Evolutionary conservation across 176 grass and related monocot genomes (phyloP).

Genomic region (Lolium perenne): DNA sequence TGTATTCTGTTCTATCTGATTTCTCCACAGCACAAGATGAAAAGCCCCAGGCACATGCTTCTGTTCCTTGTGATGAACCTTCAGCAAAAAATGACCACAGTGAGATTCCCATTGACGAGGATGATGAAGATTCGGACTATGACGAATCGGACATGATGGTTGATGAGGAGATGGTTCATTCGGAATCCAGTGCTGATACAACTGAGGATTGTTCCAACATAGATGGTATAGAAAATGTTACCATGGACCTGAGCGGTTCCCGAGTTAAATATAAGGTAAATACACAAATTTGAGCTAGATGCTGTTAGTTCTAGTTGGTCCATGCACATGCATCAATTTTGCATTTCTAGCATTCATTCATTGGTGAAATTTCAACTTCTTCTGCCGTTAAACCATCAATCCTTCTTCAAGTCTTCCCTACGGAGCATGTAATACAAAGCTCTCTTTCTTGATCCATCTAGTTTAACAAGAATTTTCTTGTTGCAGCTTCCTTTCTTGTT

Average conservation of each 20-base stretch:
- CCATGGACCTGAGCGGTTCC: slow-evolving; percentile 58
- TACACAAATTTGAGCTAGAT: slow-evolving; percentile 35
- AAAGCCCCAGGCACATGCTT: slow-evolving; percentile 31
- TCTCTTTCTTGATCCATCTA: neutral
- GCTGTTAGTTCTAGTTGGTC: neutral
- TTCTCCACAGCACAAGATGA: slow-evolving; percentile 55
- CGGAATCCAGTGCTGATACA: slow-evolving; percentile 45
- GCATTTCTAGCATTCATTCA: neutral
- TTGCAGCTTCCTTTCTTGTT: neutral
- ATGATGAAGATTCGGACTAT: slow-evolving; percentile 57
- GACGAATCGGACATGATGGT: slow-evolving; percentile 62
- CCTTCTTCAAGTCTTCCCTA: neutral
- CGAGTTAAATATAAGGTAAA: slow-evolving; percentile 80
- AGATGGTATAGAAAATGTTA: slow-evolving; percentile 65
- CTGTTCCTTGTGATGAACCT: slow-evolving; percentile 30
- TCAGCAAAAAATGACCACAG: slow-evolving; percentile 8
- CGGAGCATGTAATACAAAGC: neutral
- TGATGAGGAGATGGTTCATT: slow-evolving; percentile 50
- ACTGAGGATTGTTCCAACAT: slow-evolving; percentile 36
- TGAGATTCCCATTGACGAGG: slow-evolving; percentile 47
- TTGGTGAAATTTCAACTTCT: slow-evolving; percentile 4
- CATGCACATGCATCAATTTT: slow-evolving; percentile 8
- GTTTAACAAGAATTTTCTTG: neutral
- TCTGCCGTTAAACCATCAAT: neutral
- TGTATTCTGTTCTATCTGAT: slow-evolving; percentile 84